Conservation (phyloP, 2,329 filamentous ascomycete species). For the Alternaria gaisen region DNA sequence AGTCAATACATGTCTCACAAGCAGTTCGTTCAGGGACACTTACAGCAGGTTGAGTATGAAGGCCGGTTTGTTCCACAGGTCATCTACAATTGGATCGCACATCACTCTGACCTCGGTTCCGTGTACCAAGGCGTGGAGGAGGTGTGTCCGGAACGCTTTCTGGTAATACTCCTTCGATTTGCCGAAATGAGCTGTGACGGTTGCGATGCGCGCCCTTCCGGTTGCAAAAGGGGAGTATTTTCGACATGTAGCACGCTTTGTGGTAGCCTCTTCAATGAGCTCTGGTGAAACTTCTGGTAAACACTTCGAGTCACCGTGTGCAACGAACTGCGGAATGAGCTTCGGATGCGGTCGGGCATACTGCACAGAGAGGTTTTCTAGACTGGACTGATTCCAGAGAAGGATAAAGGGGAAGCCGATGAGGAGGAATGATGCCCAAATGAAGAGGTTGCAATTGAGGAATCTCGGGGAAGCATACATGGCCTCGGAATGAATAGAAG, state of each 20-base stretch:
- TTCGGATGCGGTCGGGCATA: conserved; percentile 15
- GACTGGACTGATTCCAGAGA: conserved; percentile 8
- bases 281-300: conserved; percentile 21
- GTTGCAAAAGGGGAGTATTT: conserved; percentile 26
- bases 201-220: conserved; percentile 41
- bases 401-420: conserved; percentile 15
- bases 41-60: conserved; percentile 53
- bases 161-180: conserved; percentile 50
- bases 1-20: too few relatives aligned
- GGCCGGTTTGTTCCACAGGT: conserved; percentile 57
- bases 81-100: conserved; percentile 53
- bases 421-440: conserved; percentile 13
- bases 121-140: conserved; percentile 40
- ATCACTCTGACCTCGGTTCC: conserved; percentile 56
- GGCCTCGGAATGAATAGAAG: not conserved
- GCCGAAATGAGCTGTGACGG: conserved; percentile 53
- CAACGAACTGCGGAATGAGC: conserved; percentile 20
- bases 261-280: conserved; percentile 18
- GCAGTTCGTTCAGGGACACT: too few relatives aligned
- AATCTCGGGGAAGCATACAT: conserved; percentile 4
- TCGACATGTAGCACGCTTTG: conserved; percentile 26
- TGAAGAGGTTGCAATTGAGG: conserved; percentile 8
- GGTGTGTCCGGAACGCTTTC: conserved; percentile 53
- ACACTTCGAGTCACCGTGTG: conserved; percentile 26
- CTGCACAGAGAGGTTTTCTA: conserved; percentile 14